Evolutionary conservation across 1,284 basidiomycete species (phyloP), one percentile per base, ranked within the genome.

Genomic region (Sanghuangporus sanghuang): DNA sequence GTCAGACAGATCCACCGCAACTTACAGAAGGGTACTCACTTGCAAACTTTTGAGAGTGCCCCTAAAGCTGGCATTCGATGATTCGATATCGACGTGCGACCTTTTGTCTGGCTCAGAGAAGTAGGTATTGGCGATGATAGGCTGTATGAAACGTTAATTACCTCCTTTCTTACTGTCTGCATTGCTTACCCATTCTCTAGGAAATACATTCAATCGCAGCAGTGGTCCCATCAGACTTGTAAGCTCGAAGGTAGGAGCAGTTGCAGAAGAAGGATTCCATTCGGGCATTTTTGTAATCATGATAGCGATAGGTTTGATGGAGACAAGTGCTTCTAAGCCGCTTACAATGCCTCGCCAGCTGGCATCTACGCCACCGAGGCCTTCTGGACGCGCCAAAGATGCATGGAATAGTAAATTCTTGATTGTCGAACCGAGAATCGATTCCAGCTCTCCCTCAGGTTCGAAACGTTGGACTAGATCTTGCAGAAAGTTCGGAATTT

Each of bases 331-430:
- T 68, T 92, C 90, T 56, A 98, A 72, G 0, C 94, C 96, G 54
- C 86, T 84, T 21, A 96, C 76, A 44, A 96, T 87, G 38, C 87
- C 86, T n/a, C 95, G 82, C 96, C 97, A 99, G 66, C 81, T 81
- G 18, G 86, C 78, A 69, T 90, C 89, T 8, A 83, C 82, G 57
- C 86, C 87, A 27, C 81, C 83, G 48, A 92, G 75, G 21, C 89
- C 89, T 71, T 89, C 87, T 2, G 81, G 80, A 38, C 81, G 75
- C 69, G 80, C 82, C 18, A 91, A 77, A 11, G 82, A 87, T 46
- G 80, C 77, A 67, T 91, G 86, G 69, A 81, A 86, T 32, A 87
- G 78, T 11, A 91, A 75, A 44, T 75, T 76, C 54, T 73, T 77
- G 36, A 90, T 78, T 35, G 91, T 85, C 0, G 86, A 84, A 0